Base-by-base conservation (phyloP, 2,329 filamentous ascomycete genomes). In the Tricladium varicosporioides region DNA sequence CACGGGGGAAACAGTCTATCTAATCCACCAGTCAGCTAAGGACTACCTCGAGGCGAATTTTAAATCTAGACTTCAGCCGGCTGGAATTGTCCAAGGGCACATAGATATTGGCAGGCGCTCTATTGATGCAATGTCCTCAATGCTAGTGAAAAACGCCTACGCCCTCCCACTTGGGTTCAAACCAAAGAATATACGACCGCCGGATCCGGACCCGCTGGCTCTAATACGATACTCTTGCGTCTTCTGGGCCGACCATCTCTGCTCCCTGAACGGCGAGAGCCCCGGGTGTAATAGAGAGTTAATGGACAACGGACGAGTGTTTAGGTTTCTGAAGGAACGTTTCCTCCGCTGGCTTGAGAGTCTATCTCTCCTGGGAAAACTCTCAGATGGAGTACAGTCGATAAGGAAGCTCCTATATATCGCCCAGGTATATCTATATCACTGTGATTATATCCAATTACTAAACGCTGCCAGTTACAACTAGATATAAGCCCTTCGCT, bases 11-110 rank as follows among this genome's bases (percentile, higher is more conserved):
- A 69, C 58, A 10, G 61, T 71, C 31, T 63, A 62, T 59, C 48
- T 67, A n/a, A 60, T 71, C 42, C 67, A 71, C 46, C 66, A 70
- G 54, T 69, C 69, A 5, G 67, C 65, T 8, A 67, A 67, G 51
- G 68, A 70, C 36, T 71, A 69, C 31, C 60, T 71, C 15, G 51
- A 33, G 31, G 8, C 22, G 31, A 59, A 51, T 32, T 54, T 53
- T 18, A 48, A 14, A 36, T 56, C 51, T 22, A 58, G 48, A 48
- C 52, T 59, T 48, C 57, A 57, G 33, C 13, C 8, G 32, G 16
- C 3, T 31, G 53, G 46, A 22, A 40, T 44, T 50, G 32, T 31
- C 32, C 45, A 56, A 15, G 53, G 60, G 22, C 60, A 22, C 49
- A 62, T 18, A 53, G 57, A 16, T 16, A 56, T 70, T 33, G 51